Percentiles rank a stretch among this genome's conserved stretches.
These are phyloP conservation scores for Chamaecrista fasciculata DNA, from an alignment of 306 rosid species.

Conservation along the genomic window DNA sequence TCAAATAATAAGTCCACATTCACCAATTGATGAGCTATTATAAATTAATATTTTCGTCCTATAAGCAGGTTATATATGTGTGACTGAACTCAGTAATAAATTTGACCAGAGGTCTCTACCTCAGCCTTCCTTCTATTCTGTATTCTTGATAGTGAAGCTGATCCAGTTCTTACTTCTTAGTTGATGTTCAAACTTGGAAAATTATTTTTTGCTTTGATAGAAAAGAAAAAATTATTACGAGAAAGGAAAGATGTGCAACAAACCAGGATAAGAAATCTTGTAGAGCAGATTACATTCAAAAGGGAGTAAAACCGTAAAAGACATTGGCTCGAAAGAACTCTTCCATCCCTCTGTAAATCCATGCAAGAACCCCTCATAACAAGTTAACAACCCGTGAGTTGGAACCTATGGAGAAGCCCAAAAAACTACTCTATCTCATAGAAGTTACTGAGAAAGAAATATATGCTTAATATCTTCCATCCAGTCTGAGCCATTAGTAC, in stretches of 20 bases:
- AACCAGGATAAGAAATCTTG: neutral
- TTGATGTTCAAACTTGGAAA: neutral
- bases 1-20: neutral
- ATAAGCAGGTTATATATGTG: neutral
- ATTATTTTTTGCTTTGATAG: neutral
- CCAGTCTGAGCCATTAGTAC: neutral
- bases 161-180: slow-evolving; percentile 7
- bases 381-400: neutral
- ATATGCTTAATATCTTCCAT: neutral
- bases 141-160: neutral
- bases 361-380: neutral
- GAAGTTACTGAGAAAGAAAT: neutral
- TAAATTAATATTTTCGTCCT: neutral
- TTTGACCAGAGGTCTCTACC: neutral
- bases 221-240: neutral
- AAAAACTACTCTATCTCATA: neutral
- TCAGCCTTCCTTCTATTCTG: neutral
- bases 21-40: neutral
- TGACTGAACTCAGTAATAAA: neutral
- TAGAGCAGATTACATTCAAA: neutral
- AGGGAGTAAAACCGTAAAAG: neutral
- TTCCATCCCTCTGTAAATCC: neutral
- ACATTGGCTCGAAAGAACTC: neutral
- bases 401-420: neutral
- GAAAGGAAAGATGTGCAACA: neutral